phyloP scores from a whole-genome alignment of 2,329 filamentous ascomycete genomes.

The Neoscytalidium dimidiatum region DNA sequence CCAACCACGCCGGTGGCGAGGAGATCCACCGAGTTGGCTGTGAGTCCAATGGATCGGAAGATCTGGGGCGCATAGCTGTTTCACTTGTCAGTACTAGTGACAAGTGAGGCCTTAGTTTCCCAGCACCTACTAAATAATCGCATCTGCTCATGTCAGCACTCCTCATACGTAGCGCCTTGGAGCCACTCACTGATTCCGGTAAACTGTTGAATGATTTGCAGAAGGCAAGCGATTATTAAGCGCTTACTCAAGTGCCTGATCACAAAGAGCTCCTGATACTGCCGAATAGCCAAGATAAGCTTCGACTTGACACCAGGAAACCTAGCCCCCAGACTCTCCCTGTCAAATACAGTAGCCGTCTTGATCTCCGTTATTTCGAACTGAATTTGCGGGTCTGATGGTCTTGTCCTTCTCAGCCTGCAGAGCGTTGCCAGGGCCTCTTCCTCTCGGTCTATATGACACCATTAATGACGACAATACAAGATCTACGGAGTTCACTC shows the following conservation, averaged over 20 bases:
- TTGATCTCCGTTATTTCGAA: not conserved
- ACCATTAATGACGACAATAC: not conserved
- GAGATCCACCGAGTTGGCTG: not conserved
- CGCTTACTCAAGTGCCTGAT: not conserved
- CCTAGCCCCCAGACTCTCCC: constrained; percentile 2
- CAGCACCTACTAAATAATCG: too few relatives aligned
- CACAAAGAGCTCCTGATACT: not conserved
- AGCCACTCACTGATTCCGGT: not conserved
- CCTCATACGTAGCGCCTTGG: too few relatives aligned
- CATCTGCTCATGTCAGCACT: too few relatives aligned
- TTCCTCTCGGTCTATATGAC: not conserved
- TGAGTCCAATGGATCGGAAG: not conserved
- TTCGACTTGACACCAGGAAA: constrained; percentile 6
- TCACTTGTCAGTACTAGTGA: too few relatives aligned
- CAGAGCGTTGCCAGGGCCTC: constrained; percentile 4
- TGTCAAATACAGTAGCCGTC: constrained; percentile 1
- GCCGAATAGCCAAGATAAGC: not conserved
- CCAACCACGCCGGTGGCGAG: constrained; percentile 18
- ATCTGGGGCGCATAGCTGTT: not conserved
- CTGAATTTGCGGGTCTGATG: not conserved
- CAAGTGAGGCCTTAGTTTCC: too few relatives aligned
- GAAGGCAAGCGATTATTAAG: not conserved
- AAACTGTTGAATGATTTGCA: not conserved
- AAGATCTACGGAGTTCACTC: too few relatives aligned
- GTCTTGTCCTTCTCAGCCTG: not conserved